Percentiles rank a stretch among this genome's conserved stretches.
Evolutionary conservation across 768 basidiomycete species (phyloP).

Genomic region (Amylocystis lapponica): DNA sequence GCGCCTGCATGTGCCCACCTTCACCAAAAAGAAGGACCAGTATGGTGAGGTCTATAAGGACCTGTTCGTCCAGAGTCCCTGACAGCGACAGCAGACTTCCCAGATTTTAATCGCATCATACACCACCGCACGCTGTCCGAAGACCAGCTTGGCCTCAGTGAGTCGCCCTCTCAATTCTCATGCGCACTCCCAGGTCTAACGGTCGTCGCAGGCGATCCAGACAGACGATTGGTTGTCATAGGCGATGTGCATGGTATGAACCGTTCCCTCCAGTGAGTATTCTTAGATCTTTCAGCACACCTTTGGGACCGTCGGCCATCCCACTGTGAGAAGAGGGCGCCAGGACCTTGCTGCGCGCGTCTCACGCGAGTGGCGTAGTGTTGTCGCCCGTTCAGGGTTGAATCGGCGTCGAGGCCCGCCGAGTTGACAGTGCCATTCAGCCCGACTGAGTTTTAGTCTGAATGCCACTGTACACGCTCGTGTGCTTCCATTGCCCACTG

Average conservation of each 20-base stretch:
- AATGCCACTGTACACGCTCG: too few species aligned
- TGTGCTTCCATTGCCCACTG: too few species aligned
- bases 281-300: too few species aligned
- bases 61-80: constrained; percentile 6
- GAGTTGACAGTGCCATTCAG: too few species aligned
- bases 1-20: constrained; percentile 6
- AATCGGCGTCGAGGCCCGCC: too few species aligned
- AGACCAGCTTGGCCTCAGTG: constrained; percentile 53
- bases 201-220: constrained; percentile 37
- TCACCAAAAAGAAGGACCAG: constrained; percentile 6
- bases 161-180: constrained; percentile 1
- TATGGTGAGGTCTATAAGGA: constrained; percentile 8
- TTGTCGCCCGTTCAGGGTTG: too few species aligned
- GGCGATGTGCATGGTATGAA: constrained; percentile 90
- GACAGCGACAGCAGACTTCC: constrained; percentile 29
- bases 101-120: constrained; percentile 53
- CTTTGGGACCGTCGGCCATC: too few species aligned
- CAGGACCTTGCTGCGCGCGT: too few species aligned
- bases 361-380: too few species aligned
- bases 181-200: background rate
- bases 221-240: constrained; percentile 62
- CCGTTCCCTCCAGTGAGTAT: constrained; percentile 54
- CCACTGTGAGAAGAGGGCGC: too few species aligned
- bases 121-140: constrained; percentile 36
- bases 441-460: too few species aligned